Evolutionary conservation across 1,139 yeast species (phyloP).

Genomic region (Saccharomyces hybrid): DNA sequence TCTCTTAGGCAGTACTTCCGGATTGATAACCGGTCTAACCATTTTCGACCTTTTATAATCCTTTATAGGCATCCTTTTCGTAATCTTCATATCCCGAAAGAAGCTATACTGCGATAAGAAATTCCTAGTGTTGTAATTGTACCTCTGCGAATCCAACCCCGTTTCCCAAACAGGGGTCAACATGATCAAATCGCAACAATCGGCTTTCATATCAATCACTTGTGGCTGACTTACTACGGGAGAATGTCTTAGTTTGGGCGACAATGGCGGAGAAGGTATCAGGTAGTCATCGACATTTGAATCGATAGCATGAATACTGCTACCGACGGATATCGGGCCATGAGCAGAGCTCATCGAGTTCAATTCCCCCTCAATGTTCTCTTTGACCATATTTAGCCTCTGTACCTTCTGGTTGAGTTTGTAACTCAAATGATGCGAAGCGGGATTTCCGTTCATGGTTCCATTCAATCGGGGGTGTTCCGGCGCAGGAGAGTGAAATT

Average conservation of each 20-base stretch:
- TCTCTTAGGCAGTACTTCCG: not conserved
- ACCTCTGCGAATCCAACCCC: slow-evolving; percentile 4
- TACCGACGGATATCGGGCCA: not conserved
- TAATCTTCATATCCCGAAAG: slow-evolving; percentile 3
- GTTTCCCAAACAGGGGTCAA: slow-evolving; percentile 7
- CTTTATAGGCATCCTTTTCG: not conserved
- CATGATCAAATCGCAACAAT: not conserved
- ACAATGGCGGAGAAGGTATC: slow-evolving; percentile 17
- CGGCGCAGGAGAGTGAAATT: slow-evolving; percentile 9
- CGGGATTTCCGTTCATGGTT: not conserved
- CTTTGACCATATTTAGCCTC: not conserved
- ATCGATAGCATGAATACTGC: not conserved
- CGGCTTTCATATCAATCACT: not conserved
- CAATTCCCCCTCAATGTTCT: not conserved
- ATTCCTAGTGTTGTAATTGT: slow-evolving; percentile 3
- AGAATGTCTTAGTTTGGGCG: slow-evolving; percentile 8
- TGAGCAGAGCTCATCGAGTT: not conserved
- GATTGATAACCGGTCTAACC: not conserved
- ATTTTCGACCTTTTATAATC: not conserved
- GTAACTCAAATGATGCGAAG: not conserved
- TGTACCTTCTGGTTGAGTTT: not conserved
- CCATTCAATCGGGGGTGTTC: slow-evolving; percentile 10
- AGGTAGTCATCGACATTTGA: slow-evolving; percentile 6
- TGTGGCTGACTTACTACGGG: not conserved
- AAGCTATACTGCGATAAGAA: slow-evolving; percentile 11